Percentiles rank a stretch among this genome's conserved stretches.
Conservation (phyloP, 495 filamentous ascomycete genomes). For the Aspergillus affinis region DNA sequence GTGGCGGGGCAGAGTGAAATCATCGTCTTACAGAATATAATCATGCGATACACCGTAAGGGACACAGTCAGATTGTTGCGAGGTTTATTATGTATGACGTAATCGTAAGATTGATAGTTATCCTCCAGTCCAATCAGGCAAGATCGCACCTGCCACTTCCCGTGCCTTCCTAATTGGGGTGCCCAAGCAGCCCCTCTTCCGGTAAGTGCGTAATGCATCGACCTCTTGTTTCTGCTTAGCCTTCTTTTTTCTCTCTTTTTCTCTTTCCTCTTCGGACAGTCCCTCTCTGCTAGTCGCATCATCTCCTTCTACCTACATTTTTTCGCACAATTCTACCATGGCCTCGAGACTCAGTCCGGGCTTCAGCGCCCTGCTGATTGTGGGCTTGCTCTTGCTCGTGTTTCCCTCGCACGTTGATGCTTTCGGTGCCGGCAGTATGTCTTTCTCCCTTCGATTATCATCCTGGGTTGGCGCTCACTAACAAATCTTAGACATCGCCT, state of each 20-base stretch:
- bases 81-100: too few relatives aligned
- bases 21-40: too few relatives aligned
- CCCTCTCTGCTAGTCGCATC: background rate
- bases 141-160: background rate
- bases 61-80: too few relatives aligned
- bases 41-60: too few relatives aligned
- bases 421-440: slow-evolving; percentile 83
- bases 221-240: background rate
- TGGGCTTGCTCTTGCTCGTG: slow-evolving; percentile 62
- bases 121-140: too few relatives aligned
- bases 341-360: slow-evolving; percentile 28
- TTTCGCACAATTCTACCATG: slow-evolving; percentile 25
- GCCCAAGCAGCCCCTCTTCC: background rate
- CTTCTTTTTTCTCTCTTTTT: slow-evolving; percentile 5
- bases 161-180: background rate
- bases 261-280: background rate
- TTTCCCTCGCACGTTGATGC: slow-evolving; percentile 54
- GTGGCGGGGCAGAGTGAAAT: too few relatives aligned
- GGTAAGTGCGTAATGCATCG: background rate
- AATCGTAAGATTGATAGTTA: too few relatives aligned
- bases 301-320: slow-evolving; percentile 7
- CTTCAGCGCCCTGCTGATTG: slow-evolving; percentile 40
- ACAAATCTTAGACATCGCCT: slow-evolving; percentile 68
- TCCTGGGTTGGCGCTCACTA: background rate
- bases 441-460: background rate